Percentiles rank a stretch among this genome's conserved stretches.
phyloP scores from a whole-genome alignment of 2,329 filamentous ascomycete genomes.

The Claviceps digitariae region DNA sequence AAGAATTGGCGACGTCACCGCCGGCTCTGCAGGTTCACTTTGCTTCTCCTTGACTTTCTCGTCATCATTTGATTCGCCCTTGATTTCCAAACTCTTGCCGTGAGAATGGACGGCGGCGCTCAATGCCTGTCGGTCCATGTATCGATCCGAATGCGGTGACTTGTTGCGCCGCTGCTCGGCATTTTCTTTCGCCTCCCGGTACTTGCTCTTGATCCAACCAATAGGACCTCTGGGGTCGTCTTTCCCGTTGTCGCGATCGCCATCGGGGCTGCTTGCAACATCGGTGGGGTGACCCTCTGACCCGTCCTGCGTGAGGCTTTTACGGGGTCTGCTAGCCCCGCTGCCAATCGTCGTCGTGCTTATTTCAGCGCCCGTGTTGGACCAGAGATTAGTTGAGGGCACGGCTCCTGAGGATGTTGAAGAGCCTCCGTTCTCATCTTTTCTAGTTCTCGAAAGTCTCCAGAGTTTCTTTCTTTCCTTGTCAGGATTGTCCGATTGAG shows the following conservation, averaged over 20 bases:
- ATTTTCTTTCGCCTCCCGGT: slow-evolving; percentile 44
- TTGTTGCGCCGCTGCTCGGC: slow-evolving; percentile 41
- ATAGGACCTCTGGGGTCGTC: slow-evolving; percentile 39
- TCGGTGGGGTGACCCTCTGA: slow-evolving; percentile 28
- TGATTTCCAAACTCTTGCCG: slow-evolving; percentile 36
- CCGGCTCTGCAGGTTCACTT: neutral
- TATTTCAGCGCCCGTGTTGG: slow-evolving; percentile 48
- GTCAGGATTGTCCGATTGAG: slow-evolving; percentile 34
- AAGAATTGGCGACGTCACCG: neutral
- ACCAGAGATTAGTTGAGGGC: slow-evolving; percentile 37
- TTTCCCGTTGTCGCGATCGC: slow-evolving; percentile 23
- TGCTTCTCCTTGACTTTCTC: slow-evolving; percentile 7
- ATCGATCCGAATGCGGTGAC: slow-evolving; percentile 32
- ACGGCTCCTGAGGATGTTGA: slow-evolving; percentile 27
- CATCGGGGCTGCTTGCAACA: slow-evolving; percentile 25
- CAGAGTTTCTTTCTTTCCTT: slow-evolving; percentile 57
- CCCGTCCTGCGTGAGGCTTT: slow-evolving; percentile 38
- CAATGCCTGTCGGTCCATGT: slow-evolving; percentile 15
- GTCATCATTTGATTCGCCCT: slow-evolving; percentile 20
- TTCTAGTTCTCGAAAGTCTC: slow-evolving; percentile 55
- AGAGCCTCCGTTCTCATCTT: slow-evolving; percentile 39
- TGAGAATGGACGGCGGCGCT: slow-evolving; percentile 20
- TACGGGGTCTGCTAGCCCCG: slow-evolving; percentile 32
- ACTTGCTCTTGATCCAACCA: slow-evolving; percentile 47
- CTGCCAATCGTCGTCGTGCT: slow-evolving; percentile 59